Percentiles rank a stretch among this genome's conserved stretches.
Evolutionary conservation across 2,329 filamentous ascomycete species (phyloP).

Genomic region (Dactylellina haptotyla): DNA sequence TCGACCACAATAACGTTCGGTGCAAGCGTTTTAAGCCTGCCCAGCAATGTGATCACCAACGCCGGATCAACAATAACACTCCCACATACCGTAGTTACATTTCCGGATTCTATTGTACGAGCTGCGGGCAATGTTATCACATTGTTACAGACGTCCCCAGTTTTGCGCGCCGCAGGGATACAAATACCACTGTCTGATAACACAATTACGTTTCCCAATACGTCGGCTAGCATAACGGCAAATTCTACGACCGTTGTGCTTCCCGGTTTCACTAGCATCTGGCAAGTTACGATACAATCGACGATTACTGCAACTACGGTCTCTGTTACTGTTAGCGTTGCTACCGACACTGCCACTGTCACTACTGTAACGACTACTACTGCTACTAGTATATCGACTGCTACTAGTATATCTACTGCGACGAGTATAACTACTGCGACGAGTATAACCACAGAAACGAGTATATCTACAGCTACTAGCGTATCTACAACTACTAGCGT

Average conservation of each 20-base stretch:
- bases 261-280: not conserved
- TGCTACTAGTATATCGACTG: too few species aligned
- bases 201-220: not conserved
- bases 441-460: not conserved
- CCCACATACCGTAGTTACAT: not conserved
- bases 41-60: not conserved
- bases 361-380: not conserved
- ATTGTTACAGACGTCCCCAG: conserved; percentile 1
- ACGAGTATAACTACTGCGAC: conserved; percentile 3
- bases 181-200: not conserved
- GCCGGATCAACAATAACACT: not conserved
- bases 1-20: not conserved
- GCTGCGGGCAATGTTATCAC: conserved; percentile 3
- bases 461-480: not conserved
- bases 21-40: not conserved
- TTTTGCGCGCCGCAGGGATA: not conserved
- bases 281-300: not conserved
- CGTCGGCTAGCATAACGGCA: not conserved
- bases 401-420: not conserved
- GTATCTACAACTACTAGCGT: not conserved
- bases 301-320: not conserved
- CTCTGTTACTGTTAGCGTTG: too few species aligned
- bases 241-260: not conserved
- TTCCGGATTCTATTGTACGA: not conserved
- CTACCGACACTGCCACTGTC: not conserved